These are phyloP conservation scores for Xylaria flabelliformis DNA, from an alignment of 495 filamentous ascomycete genomes.

Conservation along the genomic window DNA sequence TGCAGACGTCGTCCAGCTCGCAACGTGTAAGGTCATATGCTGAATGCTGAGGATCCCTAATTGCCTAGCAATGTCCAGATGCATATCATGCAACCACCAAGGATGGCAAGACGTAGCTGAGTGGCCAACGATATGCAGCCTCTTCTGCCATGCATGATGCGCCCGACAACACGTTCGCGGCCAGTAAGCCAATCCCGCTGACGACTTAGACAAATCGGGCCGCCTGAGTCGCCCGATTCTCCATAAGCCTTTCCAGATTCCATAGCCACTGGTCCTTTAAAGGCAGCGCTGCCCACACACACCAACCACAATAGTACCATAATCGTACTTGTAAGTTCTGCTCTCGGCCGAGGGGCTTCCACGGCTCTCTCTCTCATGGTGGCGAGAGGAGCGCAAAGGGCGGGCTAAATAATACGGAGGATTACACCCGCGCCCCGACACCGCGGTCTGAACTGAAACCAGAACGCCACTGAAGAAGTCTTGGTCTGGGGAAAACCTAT, in stretches of 20 bases:
- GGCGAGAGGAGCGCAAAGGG: not conserved
- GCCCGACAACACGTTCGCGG: slow-evolving; percentile 38
- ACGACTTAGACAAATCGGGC: slow-evolving; percentile 42
- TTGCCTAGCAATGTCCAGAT: slow-evolving; percentile 41
- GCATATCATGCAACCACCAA: slow-evolving; percentile 44
- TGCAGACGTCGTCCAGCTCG: slow-evolving; percentile 29
- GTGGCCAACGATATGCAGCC: slow-evolving; percentile 42
- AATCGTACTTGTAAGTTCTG: not conserved
- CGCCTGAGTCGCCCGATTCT: slow-evolving; percentile 43
- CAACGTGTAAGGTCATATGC: slow-evolving; percentile 40
- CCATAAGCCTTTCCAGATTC: slow-evolving; percentile 21
- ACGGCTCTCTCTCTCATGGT: not conserved
- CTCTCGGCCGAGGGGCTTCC: slow-evolving; percentile 5
- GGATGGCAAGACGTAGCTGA: slow-evolving; percentile 38
- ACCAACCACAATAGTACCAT: slow-evolving; percentile 21
- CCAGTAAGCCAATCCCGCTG: slow-evolving; percentile 44
- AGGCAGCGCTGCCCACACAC: slow-evolving; percentile 28
- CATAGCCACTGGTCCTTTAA: slow-evolving; percentile 14
- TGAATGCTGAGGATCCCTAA: slow-evolving; percentile 29
- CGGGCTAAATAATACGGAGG: not conserved
- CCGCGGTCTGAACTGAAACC: not conserved
- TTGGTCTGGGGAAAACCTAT: slow-evolving; percentile 35
- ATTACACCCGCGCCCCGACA: slow-evolving; percentile 10
- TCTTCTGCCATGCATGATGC: slow-evolving; percentile 41
- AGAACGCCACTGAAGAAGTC: slow-evolving; percentile 29